Evolutionary conservation across 306 rosid species (phyloP).

Genomic region (Cucurbita ficifolia): DNA sequence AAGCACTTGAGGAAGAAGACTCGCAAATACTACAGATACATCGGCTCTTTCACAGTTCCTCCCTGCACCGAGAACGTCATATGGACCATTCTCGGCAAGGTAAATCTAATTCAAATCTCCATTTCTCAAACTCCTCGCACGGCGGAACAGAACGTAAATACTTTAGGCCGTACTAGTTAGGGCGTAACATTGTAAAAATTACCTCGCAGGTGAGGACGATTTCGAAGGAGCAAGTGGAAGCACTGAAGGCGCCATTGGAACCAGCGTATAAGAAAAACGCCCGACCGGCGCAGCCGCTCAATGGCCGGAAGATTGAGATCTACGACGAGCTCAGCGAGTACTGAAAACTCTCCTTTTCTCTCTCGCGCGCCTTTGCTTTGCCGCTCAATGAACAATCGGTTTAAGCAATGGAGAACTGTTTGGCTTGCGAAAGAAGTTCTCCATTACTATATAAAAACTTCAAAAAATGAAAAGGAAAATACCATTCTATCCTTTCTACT

Average conservation of each 20-base stretch:
- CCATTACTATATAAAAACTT: neutral
- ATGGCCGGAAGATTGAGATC: conserved; percentile 43
- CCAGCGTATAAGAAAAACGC: conserved; percentile 34
- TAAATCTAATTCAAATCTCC: neutral
- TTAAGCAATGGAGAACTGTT: neutral
- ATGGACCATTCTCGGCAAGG: conserved; percentile 69
- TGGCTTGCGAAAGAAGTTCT: neutral
- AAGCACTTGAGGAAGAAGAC: conserved; percentile 19
- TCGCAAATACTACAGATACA: conserved; percentile 47
- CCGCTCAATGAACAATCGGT: neutral
- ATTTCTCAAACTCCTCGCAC: neutral
- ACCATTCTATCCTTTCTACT: neutral
- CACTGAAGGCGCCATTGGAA: conserved; percentile 42
- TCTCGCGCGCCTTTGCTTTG: neutral
- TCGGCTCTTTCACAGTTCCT: conserved; percentile 77
- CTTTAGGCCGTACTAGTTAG: neutral
- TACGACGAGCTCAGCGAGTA: conserved; percentile 7
- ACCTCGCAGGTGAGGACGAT: conserved; percentile 43
- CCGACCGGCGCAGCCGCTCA: conserved; percentile 54
- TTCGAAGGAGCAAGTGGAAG: conserved; percentile 38
- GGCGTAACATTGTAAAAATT: neutral
- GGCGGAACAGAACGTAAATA: neutral
- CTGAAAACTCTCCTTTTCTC: neutral
- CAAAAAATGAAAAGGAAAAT: neutral
- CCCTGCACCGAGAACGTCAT: conserved; percentile 63